Evolutionary conservation across 2,329 filamentous ascomycete genomes (phyloP).

Genomic region (Tolypocladium capitatum): DNA sequence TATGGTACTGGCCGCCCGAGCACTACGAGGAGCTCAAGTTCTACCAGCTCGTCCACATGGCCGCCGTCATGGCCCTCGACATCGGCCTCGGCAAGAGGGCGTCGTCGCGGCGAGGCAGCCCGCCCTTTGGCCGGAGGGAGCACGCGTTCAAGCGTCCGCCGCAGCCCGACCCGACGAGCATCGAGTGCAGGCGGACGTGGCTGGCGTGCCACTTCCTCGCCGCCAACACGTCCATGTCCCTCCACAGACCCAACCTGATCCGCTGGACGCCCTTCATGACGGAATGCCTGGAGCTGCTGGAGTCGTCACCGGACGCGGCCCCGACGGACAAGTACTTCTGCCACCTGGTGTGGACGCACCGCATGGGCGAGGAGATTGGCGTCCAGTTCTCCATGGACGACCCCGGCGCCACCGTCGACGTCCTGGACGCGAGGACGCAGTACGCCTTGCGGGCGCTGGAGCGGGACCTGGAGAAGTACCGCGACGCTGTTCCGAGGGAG

Average conservation of each 20-base stretch:
- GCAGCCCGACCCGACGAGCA: constrained; percentile 36
- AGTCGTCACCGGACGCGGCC: constrained; percentile 38
- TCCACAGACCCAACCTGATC: constrained; percentile 47
- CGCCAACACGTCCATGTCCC: constrained; percentile 45
- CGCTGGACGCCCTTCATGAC: constrained; percentile 48
- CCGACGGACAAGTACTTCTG: constrained; percentile 45
- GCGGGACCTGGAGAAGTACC: constrained; percentile 48
- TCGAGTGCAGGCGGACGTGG: constrained; percentile 46
- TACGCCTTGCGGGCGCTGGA: constrained; percentile 53
- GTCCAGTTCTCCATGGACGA: constrained; percentile 57
- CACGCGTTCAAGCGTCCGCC: constrained; percentile 26
- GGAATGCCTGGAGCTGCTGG: constrained; percentile 43
- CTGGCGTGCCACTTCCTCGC: constrained; percentile 46
- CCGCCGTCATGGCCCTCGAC: constrained; percentile 71
- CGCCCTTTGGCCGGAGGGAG: constrained; percentile 22
- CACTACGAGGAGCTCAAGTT: constrained; percentile 80
- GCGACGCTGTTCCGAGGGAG: constrained; percentile 36
- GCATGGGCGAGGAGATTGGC: constrained; percentile 55
- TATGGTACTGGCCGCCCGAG: constrained; percentile 79
- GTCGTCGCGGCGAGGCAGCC: constrained; percentile 8
- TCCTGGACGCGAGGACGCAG: constrained; percentile 51
- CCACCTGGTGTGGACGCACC: constrained; percentile 45
- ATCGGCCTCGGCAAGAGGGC: constrained; percentile 52
- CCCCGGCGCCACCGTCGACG: constrained; percentile 34
- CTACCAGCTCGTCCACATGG: constrained; percentile 74